Conservation (phyloP, 345 rosid genomes). For the Acer negundo region DNA sequence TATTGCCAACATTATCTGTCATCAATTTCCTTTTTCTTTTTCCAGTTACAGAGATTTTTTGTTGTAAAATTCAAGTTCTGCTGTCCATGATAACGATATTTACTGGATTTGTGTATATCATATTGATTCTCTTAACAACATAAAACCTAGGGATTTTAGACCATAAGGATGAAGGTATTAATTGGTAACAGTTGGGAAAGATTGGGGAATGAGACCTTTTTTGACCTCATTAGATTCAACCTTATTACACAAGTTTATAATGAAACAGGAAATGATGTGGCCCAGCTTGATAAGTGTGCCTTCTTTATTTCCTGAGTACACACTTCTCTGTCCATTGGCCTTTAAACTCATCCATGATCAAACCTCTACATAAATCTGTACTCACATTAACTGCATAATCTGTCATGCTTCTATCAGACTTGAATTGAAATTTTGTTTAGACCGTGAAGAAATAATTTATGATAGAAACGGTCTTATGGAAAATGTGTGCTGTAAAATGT, state of each 20-base stretch:
- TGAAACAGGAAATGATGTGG: background rate
- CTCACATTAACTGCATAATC: background rate
- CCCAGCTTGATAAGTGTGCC: background rate
- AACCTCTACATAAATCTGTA: background rate
- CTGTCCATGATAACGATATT: background rate
- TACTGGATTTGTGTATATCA: background rate
- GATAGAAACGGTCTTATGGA: background rate
- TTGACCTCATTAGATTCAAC: background rate
- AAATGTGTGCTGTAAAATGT: background rate
- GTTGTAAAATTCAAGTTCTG: background rate
- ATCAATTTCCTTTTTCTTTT: too few species aligned
- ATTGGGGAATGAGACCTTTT: background rate
- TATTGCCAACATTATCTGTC: background rate
- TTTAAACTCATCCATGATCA: background rate
- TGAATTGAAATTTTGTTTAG: too few species aligned
- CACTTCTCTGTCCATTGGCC: background rate
- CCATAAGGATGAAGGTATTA: background rate
- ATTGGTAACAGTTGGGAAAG: background rate
- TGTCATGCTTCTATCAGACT: background rate
- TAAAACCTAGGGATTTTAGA: background rate
- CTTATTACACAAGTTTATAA: background rate
- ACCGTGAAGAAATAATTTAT: background rate
- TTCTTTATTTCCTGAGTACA: background rate
- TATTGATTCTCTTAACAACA: background rate
- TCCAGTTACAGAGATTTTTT: background rate